These are phyloP conservation scores for Botrytis pseudocinerea DNA, from an alignment of 2,329 filamentous ascomycete species.

Conservation along the genomic window DNA sequence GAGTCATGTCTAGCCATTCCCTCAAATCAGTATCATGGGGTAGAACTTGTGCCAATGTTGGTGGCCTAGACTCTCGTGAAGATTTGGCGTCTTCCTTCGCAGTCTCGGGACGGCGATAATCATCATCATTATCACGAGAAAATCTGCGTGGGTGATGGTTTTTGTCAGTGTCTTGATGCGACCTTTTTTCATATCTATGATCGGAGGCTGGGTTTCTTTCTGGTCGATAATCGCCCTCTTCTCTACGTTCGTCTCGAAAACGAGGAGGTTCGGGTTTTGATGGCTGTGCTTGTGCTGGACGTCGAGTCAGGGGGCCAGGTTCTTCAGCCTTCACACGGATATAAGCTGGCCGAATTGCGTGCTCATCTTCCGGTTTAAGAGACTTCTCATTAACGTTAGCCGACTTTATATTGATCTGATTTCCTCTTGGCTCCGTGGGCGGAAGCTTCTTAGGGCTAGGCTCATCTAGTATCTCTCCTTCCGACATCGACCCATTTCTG, in stretches of 20 bases:
- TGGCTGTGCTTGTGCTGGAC: constrained; percentile 22
- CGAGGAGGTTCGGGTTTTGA: constrained; percentile 20
- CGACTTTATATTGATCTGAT: constrained; percentile 24
- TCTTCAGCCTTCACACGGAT: constrained; percentile 24
- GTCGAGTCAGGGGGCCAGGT: constrained; percentile 28
- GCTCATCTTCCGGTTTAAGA: constrained; percentile 29
- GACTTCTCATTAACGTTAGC: constrained; percentile 28
- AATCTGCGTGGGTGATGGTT: constrained; percentile 26
- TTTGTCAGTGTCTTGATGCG: constrained; percentile 28
- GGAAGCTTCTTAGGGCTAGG: constrained; percentile 26
- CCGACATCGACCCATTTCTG: constrained; percentile 34
- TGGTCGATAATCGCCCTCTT: constrained; percentile 29
- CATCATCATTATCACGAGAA: constrained; percentile 30
- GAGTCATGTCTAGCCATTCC: constrained; percentile 43
- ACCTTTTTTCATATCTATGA: constrained; percentile 30
- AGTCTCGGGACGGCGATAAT: constrained; percentile 26
- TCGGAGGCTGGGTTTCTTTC: constrained; percentile 28
- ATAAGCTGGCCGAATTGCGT: constrained; percentile 21
- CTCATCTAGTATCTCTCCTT: constrained; percentile 42
- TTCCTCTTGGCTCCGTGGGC: constrained; percentile 31
- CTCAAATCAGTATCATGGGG: constrained; percentile 39
- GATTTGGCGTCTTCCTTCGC: constrained; percentile 29
- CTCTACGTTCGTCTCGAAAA: constrained; percentile 31
- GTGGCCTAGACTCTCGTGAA: constrained; percentile 26
- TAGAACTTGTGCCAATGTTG: constrained; percentile 35